Evolutionary conservation across 2,329 filamentous ascomycete genomes (phyloP), one percentile per base, ranked within the genome.

Genomic region (Metarhizium sp.): DNA sequence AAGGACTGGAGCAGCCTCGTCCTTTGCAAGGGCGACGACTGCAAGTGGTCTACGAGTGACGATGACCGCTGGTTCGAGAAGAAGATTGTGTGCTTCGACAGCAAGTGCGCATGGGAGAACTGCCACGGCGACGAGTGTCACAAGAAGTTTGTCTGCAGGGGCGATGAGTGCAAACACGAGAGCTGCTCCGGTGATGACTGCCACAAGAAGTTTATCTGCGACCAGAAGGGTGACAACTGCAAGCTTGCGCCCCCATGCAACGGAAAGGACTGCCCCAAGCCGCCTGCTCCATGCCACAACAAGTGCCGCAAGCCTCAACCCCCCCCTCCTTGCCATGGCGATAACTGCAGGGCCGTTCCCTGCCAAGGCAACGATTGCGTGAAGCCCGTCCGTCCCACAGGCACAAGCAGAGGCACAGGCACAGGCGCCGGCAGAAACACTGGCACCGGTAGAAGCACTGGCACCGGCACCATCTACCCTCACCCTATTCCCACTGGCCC

Each of bases 61-160:
- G 59, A 55, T 38, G 53, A 62, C 2, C 62, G 65, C 38, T 66
- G 62, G 55, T 43, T 38, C 8, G 51, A 60, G 53, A 64, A 64
- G 57, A 71, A 71, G 64, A 58, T 70, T 52, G 60, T 66, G 61
- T 73, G 68, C 67, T 61, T 61, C 57, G 62, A 65, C 49, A 62
- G 59, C 54, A 59, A 66, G 55, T 73, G 69, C 62, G 56, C 57
- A 18, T 54, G 61, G 30, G 65, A 64, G 59, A 58, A 63, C 52
- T 66, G 65, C 63, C 55, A 60, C 50, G 59, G 60, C 38, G 59
- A 68, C 4, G 62, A 65, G 53, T 69, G 67, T 61, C 58, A 61
- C 53, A 67, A 67, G 62, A 68, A 71, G 58, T 60, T 64, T 45
- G 60, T 67, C 62, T 72, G 70, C 64, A 59, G 63, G 34, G 63